phyloP scores from a whole-genome alignment of 441 rosid species.

The Brassica balearica region DNA sequence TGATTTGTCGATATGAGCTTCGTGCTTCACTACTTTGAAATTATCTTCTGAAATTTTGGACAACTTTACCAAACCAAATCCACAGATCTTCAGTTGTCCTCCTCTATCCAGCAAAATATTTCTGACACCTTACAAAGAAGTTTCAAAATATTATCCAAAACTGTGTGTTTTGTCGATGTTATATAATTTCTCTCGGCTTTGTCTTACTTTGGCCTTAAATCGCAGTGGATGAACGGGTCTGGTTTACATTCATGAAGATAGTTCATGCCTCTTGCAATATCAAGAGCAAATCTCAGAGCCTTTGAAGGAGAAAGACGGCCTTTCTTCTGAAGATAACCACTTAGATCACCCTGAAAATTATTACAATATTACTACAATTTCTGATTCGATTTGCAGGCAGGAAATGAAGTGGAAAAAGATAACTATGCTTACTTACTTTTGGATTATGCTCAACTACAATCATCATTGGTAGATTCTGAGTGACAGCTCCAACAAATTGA shows the following conservation, averaged over 20 bases:
- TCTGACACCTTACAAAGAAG: constrained; percentile 98
- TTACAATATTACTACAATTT: constrained; percentile 20
- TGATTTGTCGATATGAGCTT: constrained; percentile 53
- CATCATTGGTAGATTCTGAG: constrained; percentile 97
- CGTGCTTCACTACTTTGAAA: constrained; percentile 59
- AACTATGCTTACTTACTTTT: constrained; percentile 60
- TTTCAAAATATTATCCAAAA: constrained; percentile 60
- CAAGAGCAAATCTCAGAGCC: constrained; percentile 85
- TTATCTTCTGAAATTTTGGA: constrained; percentile 64
- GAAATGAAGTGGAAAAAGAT: not conserved
- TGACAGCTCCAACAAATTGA: constrained; percentile 98
- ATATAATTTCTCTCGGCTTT: constrained; percentile 35
- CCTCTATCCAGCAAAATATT: constrained; percentile 97
- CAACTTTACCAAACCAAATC: constrained; percentile 80
- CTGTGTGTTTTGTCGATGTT: constrained; percentile 25
- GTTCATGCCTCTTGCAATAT: constrained; percentile 93
- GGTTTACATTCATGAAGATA: constrained; percentile 95
- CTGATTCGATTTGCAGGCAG: not conserved
- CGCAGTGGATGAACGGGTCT: constrained; percentile 85
- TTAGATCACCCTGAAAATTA: constrained; percentile 78
- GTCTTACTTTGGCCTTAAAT: constrained; percentile 94
- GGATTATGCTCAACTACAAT: constrained; percentile 83
- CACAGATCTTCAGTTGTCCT: constrained; percentile 85
- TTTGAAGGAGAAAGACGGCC: constrained; percentile 89
- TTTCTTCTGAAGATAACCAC: constrained; percentile 85